Base-by-base conservation (phyloP, 169 alveolate genomes). In the Cryptosporidium canis region DNA sequence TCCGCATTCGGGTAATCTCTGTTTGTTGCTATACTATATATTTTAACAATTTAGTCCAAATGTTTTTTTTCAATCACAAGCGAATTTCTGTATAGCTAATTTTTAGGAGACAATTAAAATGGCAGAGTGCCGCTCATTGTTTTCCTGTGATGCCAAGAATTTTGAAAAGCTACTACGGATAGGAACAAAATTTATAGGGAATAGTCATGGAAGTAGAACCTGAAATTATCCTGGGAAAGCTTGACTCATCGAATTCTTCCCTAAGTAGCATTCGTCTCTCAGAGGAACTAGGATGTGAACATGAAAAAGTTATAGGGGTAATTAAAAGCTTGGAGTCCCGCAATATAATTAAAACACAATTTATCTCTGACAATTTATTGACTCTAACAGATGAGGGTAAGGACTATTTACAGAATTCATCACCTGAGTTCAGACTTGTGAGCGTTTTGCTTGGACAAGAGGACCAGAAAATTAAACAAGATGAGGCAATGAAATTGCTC, bases 261-360 rank as follows among this genome's bases (percentile, higher is more conserved):
- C 16, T 77, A 39, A 77, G 64, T 35, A 77, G 77, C 31, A n/a
- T 77, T 21, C 35, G 39, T 6, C 72, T 77, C 58, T 77, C 87
- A 2, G 35, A 61, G 18, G 87, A 77, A n/a, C 8, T 77, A 3
- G 27, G n/a, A 24, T 77, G 87, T n/a, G 95, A 90, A 8, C 96
- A 94, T 82, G 92, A 83, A 61, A 90, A 92, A 85, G 93, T 91
- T 31, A 85, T 94, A 24, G 94, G 94, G 14, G 90, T 92, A 53
- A 93, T 91, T 24, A 94, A 94, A 67, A 94, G 94, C 67, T 70
- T 94, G 51, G 94, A 92, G 93, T 91, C 95, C 11, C 83, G 92
- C 61, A 90, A 93, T 43, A 92, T 87, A 64, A 90, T 94, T 31
- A 83, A 93, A n/a, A 90, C 93, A 63, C 67, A 85, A 43, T 93